Evolutionary conservation across 495 filamentous ascomycete species (phyloP).

Genomic region (Penicillium salamii): DNA sequence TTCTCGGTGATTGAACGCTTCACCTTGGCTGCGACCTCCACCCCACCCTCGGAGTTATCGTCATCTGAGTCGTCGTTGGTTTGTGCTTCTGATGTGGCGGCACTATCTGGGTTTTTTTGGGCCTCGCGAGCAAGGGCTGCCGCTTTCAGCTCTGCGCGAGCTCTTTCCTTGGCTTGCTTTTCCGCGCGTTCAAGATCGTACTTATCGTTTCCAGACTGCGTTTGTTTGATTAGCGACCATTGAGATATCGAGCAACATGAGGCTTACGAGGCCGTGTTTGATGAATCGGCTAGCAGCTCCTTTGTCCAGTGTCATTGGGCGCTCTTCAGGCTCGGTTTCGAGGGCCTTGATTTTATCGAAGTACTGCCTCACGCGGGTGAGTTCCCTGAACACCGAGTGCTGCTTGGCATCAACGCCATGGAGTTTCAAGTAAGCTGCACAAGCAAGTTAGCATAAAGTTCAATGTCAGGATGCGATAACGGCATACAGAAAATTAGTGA

Average conservation of each 20-base stretch:
- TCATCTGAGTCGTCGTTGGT: slow-evolving; percentile 23
- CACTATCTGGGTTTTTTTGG: slow-evolving; percentile 15
- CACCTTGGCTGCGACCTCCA: slow-evolving; percentile 3
- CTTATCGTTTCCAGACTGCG: slow-evolving; percentile 62
- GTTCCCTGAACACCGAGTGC: slow-evolving; percentile 80
- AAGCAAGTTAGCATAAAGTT: slow-evolving; percentile 16
- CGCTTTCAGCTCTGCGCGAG: slow-evolving; percentile 50
- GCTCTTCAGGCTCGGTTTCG: slow-evolving; percentile 51
- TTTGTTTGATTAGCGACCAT: slow-evolving; percentile 9
- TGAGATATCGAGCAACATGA: not conserved
- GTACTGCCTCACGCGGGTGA: slow-evolving; percentile 83
- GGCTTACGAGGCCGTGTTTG: slow-evolving; percentile 67
- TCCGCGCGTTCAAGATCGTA: slow-evolving; percentile 54
- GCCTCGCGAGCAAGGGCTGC: slow-evolving; percentile 36
- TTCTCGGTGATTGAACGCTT: slow-evolving; percentile 2
- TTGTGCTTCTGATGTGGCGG: slow-evolving; percentile 21
- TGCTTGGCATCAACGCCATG: slow-evolving; percentile 76
- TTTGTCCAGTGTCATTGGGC: slow-evolving; percentile 69
- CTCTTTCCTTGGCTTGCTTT: slow-evolving; percentile 50
- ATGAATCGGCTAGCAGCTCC: slow-evolving; percentile 78
- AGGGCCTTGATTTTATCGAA: slow-evolving; percentile 83
- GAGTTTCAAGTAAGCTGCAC: slow-evolving; percentile 70
- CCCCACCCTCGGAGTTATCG: slow-evolving; percentile 21
- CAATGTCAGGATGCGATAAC: not conserved
- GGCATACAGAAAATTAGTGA: slow-evolving; percentile 84